Conservation (phyloP, 2,329 filamentous ascomycete genomes). For the Cladosporium sp. region DNA sequence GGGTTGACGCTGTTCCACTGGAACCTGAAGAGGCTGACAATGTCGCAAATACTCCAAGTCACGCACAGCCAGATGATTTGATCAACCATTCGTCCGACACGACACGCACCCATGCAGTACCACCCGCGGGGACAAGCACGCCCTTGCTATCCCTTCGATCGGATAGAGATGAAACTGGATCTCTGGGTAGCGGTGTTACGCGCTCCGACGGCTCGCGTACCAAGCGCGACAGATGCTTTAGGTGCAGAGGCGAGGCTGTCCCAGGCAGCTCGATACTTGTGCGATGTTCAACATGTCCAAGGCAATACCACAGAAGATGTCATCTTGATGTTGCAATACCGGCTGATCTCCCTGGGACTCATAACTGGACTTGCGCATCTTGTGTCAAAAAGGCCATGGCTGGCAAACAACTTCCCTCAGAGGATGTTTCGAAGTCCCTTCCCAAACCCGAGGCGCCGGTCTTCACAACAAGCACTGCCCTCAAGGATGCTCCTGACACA, state of each 20-base stretch:
- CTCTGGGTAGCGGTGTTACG: slow-evolving; percentile 5
- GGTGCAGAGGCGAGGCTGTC: slow-evolving; percentile 33
- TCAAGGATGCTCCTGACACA: background rate
- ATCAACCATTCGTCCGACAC: background rate
- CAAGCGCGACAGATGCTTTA: slow-evolving; percentile 30
- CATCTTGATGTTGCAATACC: slow-evolving; percentile 26
- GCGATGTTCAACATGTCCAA: slow-evolving; percentile 36
- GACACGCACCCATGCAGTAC: background rate
- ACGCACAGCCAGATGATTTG: background rate
- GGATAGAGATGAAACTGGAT: slow-evolving; percentile 12
- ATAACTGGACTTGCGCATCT: slow-evolving; percentile 32
- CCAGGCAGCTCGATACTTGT: slow-evolving; percentile 34
- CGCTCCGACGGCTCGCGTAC: background rate
- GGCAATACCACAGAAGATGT: slow-evolving; percentile 40
- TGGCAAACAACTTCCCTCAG: background rate
- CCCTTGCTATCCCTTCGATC: background rate
- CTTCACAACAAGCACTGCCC: background rate
- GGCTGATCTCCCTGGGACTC: background rate
- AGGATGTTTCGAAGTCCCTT: background rate
- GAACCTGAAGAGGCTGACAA: background rate
- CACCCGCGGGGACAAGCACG: background rate
- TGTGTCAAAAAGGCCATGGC: slow-evolving; percentile 26
- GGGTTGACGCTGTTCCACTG: too few relatives aligned
- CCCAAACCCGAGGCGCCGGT: too few relatives aligned
- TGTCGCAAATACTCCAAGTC: background rate